A percentile compares a stretch with the other conserved stretches of the same genome.
Evolutionary conservation across 1,139 yeast genomes (phyloP).

Genomic region (Kodamaea arcana): DNA sequence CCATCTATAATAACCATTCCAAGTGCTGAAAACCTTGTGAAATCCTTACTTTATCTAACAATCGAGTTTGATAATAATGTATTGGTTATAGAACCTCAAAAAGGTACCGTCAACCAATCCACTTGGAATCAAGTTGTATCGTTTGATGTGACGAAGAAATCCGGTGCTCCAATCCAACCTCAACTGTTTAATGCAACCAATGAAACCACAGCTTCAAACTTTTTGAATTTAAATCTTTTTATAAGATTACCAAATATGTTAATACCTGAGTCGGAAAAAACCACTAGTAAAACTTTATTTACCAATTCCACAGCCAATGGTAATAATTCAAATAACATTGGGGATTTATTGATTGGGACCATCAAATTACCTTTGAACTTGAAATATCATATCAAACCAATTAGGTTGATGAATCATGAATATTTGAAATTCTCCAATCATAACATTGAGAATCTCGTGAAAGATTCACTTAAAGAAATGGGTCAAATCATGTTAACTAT

Average conservation of each 20-base stretch:
- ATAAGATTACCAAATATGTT: constrained; percentile 70
- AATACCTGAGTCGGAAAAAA: constrained; percentile 43
- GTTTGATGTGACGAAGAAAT: constrained; percentile 76
- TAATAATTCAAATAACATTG: constrained; percentile 21
- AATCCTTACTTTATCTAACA: constrained; percentile 62
- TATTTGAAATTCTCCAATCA: constrained; percentile 41
- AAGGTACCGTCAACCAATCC: constrained; percentile 54
- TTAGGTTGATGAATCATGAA: constrained; percentile 44
- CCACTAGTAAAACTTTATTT: constrained; percentile 26
- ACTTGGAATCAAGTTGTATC: constrained; percentile 84
- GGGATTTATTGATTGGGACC: constrained; percentile 42
- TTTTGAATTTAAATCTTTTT: constrained; percentile 68
- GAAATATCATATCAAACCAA: constrained; percentile 32
- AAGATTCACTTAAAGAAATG: constrained; percentile 26
- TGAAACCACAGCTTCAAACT: constrained; percentile 28
- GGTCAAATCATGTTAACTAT: constrained; percentile 66
- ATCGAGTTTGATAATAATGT: constrained; percentile 80
- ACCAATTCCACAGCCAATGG: constrained; percentile 13
- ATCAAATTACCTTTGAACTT: constrained; percentile 43
- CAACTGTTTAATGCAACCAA: constrained; percentile 4
- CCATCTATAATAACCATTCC: constrained; percentile 71
- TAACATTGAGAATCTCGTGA: constrained; percentile 18
- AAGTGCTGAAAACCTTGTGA: constrained; percentile 41
- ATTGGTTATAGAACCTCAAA: constrained; percentile 74
- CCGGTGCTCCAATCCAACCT: constrained; percentile 8